Evolutionary conservation across 2,329 filamentous ascomycete genomes (phyloP).

Genomic region (Penicillium sp.): DNA sequence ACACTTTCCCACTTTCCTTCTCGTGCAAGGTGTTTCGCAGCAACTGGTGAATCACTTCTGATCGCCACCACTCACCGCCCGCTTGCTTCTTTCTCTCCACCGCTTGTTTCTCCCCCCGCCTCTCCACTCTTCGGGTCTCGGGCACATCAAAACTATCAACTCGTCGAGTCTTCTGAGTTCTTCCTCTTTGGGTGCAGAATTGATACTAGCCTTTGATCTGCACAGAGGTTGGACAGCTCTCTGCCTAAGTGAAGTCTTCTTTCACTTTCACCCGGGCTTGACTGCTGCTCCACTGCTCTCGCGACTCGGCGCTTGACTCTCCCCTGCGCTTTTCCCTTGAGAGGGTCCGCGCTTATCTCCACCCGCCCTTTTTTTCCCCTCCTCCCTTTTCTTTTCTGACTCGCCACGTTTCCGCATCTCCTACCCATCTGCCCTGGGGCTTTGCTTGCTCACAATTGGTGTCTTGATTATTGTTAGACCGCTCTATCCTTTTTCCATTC

Average conservation of each 20-base stretch:
- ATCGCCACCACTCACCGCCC: conserved; percentile 23
- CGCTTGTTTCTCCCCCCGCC: conserved; percentile 26
- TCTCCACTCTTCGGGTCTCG: conserved; percentile 17
- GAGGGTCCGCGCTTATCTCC: conserved; percentile 12
- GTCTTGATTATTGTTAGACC: conserved; percentile 10
- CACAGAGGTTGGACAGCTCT: neutral
- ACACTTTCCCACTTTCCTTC: neutral
- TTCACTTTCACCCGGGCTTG: neutral
- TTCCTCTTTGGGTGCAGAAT: conserved; percentile 1
- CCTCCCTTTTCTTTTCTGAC: conserved; percentile 9
- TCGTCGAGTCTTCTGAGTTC: conserved; percentile 4
- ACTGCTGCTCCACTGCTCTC: conserved; percentile 8
- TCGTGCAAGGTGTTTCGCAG: no score
- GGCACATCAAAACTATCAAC: neutral
- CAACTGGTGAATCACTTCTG: neutral
- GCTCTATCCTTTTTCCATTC: conserved; percentile 1
- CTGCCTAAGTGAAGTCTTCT: neutral
- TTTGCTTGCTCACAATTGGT: conserved; percentile 15
- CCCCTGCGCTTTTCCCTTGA: neutral
- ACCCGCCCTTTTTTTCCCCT: conserved; percentile 5
- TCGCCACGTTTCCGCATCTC: conserved; percentile 10
- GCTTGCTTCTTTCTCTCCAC: conserved; percentile 18
- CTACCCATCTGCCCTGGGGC: conserved; percentile 5
- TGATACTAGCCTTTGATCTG: neutral
- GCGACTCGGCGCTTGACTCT: conserved; percentile 2